Conservation (phyloP, 257 asterid genomes). For the Salvia rosmarinus region DNA sequence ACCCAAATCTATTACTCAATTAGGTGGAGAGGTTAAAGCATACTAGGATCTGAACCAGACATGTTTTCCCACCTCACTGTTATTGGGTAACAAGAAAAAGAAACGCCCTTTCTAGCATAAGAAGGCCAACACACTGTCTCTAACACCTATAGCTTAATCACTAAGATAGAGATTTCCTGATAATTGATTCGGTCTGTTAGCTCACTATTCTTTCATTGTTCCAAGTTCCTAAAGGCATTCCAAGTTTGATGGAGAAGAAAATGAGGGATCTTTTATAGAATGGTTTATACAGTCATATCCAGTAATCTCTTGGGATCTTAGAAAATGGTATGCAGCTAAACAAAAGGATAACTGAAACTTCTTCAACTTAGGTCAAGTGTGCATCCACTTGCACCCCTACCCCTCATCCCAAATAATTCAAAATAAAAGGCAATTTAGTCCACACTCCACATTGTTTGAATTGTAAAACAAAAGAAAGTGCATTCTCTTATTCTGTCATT, state of each 20-base stretch:
- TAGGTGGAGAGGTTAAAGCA: conserved; percentile 9
- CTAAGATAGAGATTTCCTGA: conserved; percentile 1
- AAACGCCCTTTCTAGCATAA: neutral
- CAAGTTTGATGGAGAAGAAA: neutral
- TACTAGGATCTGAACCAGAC: conserved; percentile 1
- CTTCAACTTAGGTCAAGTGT: neutral
- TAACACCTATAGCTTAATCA: neutral
- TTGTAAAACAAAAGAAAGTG: neutral
- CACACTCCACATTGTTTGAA: neutral
- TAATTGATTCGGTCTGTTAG: neutral
- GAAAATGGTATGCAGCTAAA: neutral
- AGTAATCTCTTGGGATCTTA: neutral
- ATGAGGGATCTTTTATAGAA: neutral
- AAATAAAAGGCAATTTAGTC: neutral
- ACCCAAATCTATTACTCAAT: neutral
- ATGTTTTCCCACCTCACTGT: neutral
- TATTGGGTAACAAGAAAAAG: neutral
- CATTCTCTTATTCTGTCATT: neutral
- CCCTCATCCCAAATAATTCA: neutral
- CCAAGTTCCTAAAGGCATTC: neutral
- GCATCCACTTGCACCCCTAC: neutral
- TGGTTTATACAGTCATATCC: neutral
- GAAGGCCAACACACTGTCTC: neutral
- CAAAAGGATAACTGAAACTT: neutral
- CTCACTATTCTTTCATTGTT: neutral